Evolutionary conservation across 176 grass and related monocot genomes (phyloP).

Genomic region (Urochloa ruziziensis): DNA sequence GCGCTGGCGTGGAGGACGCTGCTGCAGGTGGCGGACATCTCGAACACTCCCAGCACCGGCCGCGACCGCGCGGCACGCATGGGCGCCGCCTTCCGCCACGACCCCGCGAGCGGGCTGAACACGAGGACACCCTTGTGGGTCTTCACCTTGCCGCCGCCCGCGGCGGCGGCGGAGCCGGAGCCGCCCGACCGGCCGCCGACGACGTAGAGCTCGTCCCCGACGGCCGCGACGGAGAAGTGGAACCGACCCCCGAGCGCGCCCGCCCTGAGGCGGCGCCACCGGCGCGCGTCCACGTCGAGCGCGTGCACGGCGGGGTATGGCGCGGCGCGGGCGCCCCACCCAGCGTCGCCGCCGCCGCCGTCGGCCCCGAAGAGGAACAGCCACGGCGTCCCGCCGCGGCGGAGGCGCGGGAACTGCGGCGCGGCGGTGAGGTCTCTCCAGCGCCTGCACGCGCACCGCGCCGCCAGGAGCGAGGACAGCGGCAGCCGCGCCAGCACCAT

Average conservation of each 20-base stretch:
- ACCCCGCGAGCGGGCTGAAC: slow-evolving; percentile 60
- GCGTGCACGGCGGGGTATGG: slow-evolving; percentile 53
- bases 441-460: slow-evolving; percentile 81
- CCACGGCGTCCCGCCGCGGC: slow-evolving; percentile 50
- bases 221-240: slow-evolving; percentile 62
- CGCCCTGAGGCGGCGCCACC: slow-evolving; percentile 51
- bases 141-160: slow-evolving; percentile 40
- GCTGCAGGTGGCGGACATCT: slow-evolving; percentile 54
- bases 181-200: slow-evolving; percentile 60
- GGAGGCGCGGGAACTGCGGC: slow-evolving; percentile 58
- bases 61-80: slow-evolving; percentile 63
- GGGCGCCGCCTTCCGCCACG: slow-evolving; percentile 70
- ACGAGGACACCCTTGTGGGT: slow-evolving; percentile 67
- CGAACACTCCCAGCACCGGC: slow-evolving; percentile 74
- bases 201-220: slow-evolving; percentile 61
- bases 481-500: slow-evolving; percentile 77
- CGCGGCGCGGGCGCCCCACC: slow-evolving; percentile 42
- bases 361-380: slow-evolving; percentile 71
- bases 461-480: slow-evolving; percentile 58
- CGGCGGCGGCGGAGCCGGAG: too few species aligned
- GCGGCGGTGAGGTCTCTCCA: slow-evolving; percentile 72
- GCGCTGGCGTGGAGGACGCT: slow-evolving; percentile 42
- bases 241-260: slow-evolving; percentile 48
- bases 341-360: slow-evolving; percentile 42
- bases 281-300: slow-evolving; percentile 61